A percentile compares a stretch with the other conserved stretches of the same genome.
These are phyloP conservation scores for Cryptococcus floricola DNA, from an alignment of 1,284 basidiomycete species.

Conservation along the genomic window DNA sequence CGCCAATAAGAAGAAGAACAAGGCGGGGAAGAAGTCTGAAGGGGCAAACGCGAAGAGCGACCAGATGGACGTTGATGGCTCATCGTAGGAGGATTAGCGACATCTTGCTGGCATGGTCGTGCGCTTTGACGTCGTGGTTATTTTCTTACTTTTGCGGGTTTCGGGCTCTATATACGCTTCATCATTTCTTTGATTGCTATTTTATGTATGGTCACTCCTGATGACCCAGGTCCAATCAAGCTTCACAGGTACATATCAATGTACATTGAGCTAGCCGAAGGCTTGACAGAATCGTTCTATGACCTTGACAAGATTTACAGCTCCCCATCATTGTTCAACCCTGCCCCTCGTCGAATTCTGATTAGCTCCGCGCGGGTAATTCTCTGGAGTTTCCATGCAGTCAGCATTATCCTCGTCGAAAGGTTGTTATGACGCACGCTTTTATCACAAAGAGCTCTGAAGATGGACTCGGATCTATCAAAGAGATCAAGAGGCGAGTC, in stretches of 20 bases:
- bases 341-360: no score
- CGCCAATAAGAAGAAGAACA: conserved; percentile 20
- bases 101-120: background rate
- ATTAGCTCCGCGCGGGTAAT: no score
- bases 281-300: no score
- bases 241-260: no score
- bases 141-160: background rate
- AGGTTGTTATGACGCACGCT: background rate
- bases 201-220: no score
- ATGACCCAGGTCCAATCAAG: no score
- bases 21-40: conserved; percentile 4
- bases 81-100: background rate
- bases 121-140: background rate
- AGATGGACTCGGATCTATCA: background rate
- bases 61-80: background rate
- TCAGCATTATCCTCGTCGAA: no score
- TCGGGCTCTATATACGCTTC: background rate
- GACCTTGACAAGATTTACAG: no score
- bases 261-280: no score
- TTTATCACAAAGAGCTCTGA: background rate
- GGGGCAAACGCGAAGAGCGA: background rate
- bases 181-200: no score
- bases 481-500: background rate
- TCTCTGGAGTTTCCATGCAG: no score
- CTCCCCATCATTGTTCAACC: no score